Evolutionary conservation across 805 yeast genomes (phyloP), one percentile per base, ranked within the genome.

Genomic region (Allodekkera sacchari): DNA sequence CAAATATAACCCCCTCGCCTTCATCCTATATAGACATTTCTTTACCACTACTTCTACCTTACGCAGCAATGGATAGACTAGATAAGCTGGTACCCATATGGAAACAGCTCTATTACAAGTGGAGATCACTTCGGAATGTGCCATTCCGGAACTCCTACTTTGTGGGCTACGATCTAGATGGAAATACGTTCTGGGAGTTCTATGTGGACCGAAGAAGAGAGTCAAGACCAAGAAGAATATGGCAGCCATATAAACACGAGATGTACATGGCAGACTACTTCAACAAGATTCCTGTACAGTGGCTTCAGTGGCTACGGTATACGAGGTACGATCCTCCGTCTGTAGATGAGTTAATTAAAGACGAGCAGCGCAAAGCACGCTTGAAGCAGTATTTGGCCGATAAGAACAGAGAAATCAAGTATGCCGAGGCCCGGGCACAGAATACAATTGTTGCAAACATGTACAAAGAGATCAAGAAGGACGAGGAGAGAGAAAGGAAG

Each of bases 101-200:
- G 60, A 71, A 64, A 48, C 68, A 70, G 29, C 35, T 71, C 0
- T 59, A 66, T 33, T 68, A 71, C 53, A 61, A 62, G 42, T 83
- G 77, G 74, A 70, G 67, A 44, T 66, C 87, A 0, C 53, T 80
- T 4, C 56, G 77, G 27, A 68, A 62, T 27, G 64, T 83, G 4
- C 94, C 94, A 0, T 75, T 82, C 52, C 65, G 94, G 25, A 66
- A 66, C 33, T 67, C 64, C 49, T 83, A 76, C 60, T 82, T 83
- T 44, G 64, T 77, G 7, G 71, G 85, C 2, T 83, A 81, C 48
- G 94, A 83, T 48, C 61, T 84, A n/a, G 75, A 74, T 24, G 94
- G 92, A 3, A 83, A 83, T 52, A 75, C 89, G 2, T 83, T 78
- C 57, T 83, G 94, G 94, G 95, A 83, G 51, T 76, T 79, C 53